Evolutionary conservation across 495 filamentous ascomycete genomes (phyloP).

Genomic region (Penicillium subrubescens): DNA sequence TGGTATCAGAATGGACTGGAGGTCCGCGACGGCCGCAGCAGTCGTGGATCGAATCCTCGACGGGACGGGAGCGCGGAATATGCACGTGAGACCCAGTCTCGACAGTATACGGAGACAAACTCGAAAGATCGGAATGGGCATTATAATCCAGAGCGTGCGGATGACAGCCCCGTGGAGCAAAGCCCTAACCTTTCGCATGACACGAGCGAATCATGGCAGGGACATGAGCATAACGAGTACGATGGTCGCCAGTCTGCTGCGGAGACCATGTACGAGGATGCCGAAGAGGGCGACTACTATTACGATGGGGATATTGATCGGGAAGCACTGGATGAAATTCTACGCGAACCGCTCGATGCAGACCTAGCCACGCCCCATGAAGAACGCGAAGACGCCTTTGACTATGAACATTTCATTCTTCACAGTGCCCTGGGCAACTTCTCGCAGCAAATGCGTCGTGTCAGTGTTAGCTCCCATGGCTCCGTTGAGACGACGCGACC

Average conservation of each 20-base stretch:
- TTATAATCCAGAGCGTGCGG: background rate
- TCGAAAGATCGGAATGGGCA: slow-evolving; percentile 6
- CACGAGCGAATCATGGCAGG: background rate
- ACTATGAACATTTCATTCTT: slow-evolving; percentile 94
- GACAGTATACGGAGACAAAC: background rate
- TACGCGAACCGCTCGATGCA: slow-evolving; percentile 46
- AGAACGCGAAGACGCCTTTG: slow-evolving; percentile 95
- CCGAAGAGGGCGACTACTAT: slow-evolving; percentile 45
- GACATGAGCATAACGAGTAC: slow-evolving; percentile 16
- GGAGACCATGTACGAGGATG: slow-evolving; percentile 63
- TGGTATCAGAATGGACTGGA: slow-evolving; percentile 66
- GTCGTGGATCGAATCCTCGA: slow-evolving; percentile 25
- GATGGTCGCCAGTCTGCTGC: slow-evolving; percentile 42
- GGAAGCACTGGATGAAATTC: slow-evolving; percentile 46
- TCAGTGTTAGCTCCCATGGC: slow-evolving; percentile 63
- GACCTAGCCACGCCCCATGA: slow-evolving; percentile 66
- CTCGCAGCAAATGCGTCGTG: slow-evolving; percentile 52
- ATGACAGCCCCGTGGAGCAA: slow-evolving; percentile 15
- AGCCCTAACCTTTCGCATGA: slow-evolving; percentile 14
- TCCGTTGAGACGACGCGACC: slow-evolving; percentile 75
- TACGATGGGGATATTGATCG: slow-evolving; percentile 56
- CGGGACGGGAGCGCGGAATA: slow-evolving; percentile 26
- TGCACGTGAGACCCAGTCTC: slow-evolving; percentile 12
- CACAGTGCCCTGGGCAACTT: slow-evolving; percentile 85
- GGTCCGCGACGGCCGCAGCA: slow-evolving; percentile 32